Conservation (phyloP, 2,329 filamentous ascomycete species). For the Sporothrix inflata region DNA sequence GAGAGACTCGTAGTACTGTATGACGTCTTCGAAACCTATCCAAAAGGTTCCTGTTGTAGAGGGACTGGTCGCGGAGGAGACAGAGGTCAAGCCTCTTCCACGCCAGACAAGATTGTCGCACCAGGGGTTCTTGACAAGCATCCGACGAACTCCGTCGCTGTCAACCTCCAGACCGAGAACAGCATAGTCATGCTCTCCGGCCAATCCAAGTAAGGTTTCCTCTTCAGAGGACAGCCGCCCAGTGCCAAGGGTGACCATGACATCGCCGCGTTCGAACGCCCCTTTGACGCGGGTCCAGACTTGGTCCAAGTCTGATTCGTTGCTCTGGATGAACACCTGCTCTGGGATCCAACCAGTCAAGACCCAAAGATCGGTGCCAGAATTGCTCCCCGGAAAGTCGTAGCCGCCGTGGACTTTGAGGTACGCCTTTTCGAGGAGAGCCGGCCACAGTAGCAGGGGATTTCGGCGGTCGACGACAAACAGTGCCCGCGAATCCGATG, state of each 20-base stretch:
- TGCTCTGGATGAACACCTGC: slow-evolving; percentile 85
- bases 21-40: slow-evolving; percentile 85
- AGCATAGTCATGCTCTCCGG: slow-evolving; percentile 92
- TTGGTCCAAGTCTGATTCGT: slow-evolving; percentile 70
- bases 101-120: slow-evolving; percentile 78
- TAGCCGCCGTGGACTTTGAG: slow-evolving; percentile 94
- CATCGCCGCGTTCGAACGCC: slow-evolving; percentile 76
- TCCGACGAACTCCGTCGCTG: slow-evolving; percentile 61
- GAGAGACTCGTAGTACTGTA: slow-evolving; percentile 91
- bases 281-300: slow-evolving; percentile 78
- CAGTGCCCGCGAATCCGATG: slow-evolving; percentile 71
- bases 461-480: slow-evolving; percentile 88
- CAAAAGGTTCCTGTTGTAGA: slow-evolving; percentile 79
- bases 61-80: slow-evolving; percentile 33
- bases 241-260: slow-evolving; percentile 88
- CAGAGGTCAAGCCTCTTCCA: slow-evolving; percentile 46
- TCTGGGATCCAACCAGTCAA: slow-evolving; percentile 96
- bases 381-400: slow-evolving; percentile 97
- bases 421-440: slow-evolving; percentile 93
- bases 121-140: slow-evolving; percentile 97
- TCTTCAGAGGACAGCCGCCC: slow-evolving; percentile 77
- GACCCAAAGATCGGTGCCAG: slow-evolving; percentile 90
- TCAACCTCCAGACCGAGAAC: slow-evolving; percentile 76
- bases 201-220: slow-evolving; percentile 78
- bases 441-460: slow-evolving; percentile 83